Evolutionary conservation across 2,329 filamentous ascomycete species (phyloP), one percentile per base, ranked within the genome.

Genomic region (Sphaerulina musiva): DNA sequence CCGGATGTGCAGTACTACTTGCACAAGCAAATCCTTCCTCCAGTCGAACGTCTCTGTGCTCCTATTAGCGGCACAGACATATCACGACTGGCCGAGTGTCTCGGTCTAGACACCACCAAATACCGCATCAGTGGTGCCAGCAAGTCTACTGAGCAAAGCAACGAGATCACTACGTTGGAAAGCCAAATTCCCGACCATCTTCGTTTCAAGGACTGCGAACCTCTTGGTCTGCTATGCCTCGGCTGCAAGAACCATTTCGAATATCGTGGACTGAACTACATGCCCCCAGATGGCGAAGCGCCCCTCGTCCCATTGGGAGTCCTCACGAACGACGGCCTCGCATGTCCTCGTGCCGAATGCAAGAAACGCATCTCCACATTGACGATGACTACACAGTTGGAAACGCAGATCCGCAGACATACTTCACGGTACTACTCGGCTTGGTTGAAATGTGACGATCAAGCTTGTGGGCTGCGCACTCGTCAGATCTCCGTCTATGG

Each of bases 1-100:
- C 89, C 91, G 2, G 93, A 98, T 67, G 81, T 96, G n/a, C 93
- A 98, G 68, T 97, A 91, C 81, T 98, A 98, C 71, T 82, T 98
- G 39, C 86, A 89, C 76, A 98, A 98, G 76, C 93, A 98, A 72
- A 96, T 98, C 55, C 89, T 98, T 73, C 93, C 93, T 9, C 93
- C 93, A 0, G 93, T 98, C 26, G 93, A 98, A 74, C 89, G 93
- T 79, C 84, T 98, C 20, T 98, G 93, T 69, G 93, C 92, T 57
- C 95, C 95, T 56, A 96, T 98, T 65, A 82, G 83, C 11, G 93
- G 93, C 55, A 98, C 93, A 1, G 95, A 95, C 59, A 87, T 92
- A 6, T 83, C 89, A 1, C 85, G 91, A 60, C 80, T 98, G 8
- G 93, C 93, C 1, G 91, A 96, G 69, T 95, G 93, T 69, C 82